phyloP scores from a whole-genome alignment of 805 yeast species.

The Hanseniaspora occidentalis region DNA sequence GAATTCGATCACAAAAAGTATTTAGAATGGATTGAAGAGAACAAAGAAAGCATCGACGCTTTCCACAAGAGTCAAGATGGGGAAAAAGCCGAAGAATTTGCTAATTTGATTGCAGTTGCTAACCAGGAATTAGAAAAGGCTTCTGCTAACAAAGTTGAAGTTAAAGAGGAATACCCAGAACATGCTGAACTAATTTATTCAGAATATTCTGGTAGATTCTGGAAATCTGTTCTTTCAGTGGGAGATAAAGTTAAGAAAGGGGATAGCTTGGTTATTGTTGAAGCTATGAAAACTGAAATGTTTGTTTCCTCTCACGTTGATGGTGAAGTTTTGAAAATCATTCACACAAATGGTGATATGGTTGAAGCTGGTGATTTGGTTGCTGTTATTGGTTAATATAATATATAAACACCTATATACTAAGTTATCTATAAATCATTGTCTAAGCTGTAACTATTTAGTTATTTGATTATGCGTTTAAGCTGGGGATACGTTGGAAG shows the following conservation, averaged over 20 bases:
- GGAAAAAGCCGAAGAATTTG: constrained; percentile 77
- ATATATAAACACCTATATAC: too few species aligned
- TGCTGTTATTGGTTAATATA: constrained; percentile 50
- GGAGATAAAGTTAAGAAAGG: constrained; percentile 67
- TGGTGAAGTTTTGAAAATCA: constrained; percentile 62
- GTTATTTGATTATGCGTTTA: too few species aligned
- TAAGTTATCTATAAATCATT: too few species aligned
- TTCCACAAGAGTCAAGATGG: constrained; percentile 61
- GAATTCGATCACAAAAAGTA: constrained; percentile 77
- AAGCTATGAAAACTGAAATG: constrained; percentile 99
- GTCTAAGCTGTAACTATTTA: too few species aligned
- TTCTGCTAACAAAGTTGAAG: constrained; percentile 32
- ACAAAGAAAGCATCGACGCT: constrained; percentile 57
- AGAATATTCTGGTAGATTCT: constrained; percentile 92
- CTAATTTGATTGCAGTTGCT: constrained; percentile 66
- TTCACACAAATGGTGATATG: constrained; percentile 85
- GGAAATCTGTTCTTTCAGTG: constrained; percentile 77
- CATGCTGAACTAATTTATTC: constrained; percentile 78
- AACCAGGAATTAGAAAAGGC: constrained; percentile 57
- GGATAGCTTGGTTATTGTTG: constrained; percentile 78
- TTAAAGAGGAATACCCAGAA: constrained; percentile 46
- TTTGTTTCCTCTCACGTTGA: constrained; percentile 56
- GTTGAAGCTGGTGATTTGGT: constrained; percentile 95
- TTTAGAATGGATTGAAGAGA: constrained; percentile 61
- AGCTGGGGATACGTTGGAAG: too few species aligned